Evolutionary conservation across 257 asterid genomes (phyloP).

Genomic region (Thymus quinquecostatus): DNA sequence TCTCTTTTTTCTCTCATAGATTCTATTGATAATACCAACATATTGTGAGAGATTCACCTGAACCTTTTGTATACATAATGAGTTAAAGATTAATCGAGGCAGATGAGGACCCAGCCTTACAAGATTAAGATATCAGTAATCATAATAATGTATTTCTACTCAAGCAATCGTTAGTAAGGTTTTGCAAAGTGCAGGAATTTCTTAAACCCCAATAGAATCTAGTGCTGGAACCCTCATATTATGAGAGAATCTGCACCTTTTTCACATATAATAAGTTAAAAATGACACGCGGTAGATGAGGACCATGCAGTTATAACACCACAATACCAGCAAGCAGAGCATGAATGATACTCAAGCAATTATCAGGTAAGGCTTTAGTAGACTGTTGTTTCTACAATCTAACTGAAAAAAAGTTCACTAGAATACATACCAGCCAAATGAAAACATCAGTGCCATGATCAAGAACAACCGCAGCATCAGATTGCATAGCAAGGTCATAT

Average conservation of each 20-base stretch:
- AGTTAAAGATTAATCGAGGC: too few species aligned
- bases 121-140: too few species aligned
- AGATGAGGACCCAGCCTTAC: too few species aligned
- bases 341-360: not conserved
- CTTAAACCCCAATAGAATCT: constrained; percentile 20
- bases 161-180: too few species aligned
- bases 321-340: constrained; percentile 13
- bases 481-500: constrained; percentile 96
- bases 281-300: constrained; percentile 20
- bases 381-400: constrained; percentile 1
- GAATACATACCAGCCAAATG: constrained; percentile 86
- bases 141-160: too few species aligned
- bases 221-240: not conserved
- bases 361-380: constrained; percentile 14
- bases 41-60: too few species aligned
- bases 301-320: constrained; percentile 9
- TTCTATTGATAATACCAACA: too few species aligned
- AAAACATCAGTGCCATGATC: constrained; percentile 99
- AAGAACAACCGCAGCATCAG: constrained; percentile 98
- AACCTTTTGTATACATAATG: too few species aligned
- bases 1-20: too few species aligned
- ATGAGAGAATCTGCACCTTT: not conserved
- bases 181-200: not conserved
- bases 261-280: constrained; percentile 5
- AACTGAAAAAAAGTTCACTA: constrained; percentile 16